These are phyloP conservation scores for Elaeis guineensis DNA, from an alignment of 176 grass and related monocot species.

Conservation along the genomic window DNA sequence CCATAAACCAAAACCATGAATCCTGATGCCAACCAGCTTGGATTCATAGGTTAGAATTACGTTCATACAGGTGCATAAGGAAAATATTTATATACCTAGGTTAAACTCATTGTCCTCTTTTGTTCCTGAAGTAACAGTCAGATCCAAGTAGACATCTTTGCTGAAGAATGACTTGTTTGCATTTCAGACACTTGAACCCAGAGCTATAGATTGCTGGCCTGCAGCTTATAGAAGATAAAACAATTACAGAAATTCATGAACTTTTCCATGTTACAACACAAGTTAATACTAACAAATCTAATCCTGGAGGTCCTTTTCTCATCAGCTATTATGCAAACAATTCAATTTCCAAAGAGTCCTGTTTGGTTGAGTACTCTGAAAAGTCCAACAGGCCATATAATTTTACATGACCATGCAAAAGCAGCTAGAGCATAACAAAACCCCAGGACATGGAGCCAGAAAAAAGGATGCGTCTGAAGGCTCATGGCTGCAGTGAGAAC, in stretches of 20 bases:
- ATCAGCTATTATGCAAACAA: conserved; percentile 66
- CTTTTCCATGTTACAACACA: too few species aligned
- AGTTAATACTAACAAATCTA: conserved; percentile 52
- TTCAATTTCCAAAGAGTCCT: conserved; percentile 20
- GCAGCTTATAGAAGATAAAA: too few species aligned
- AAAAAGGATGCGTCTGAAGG: too few species aligned
- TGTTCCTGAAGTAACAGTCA: conserved; percentile 73
- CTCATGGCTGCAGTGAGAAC: too few species aligned
- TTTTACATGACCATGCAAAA: neutral
- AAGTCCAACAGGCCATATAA: neutral
- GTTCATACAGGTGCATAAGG: too few species aligned
- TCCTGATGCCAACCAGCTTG: too few species aligned
- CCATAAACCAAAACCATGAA: too few species aligned
- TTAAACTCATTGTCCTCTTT: conserved; percentile 64
- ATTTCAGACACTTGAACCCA: conserved; percentile 76
- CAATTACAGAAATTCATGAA: too few species aligned
- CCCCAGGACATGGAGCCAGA: neutral
- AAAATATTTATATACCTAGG: conserved; percentile 25
- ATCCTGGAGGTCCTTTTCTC: conserved; percentile 71
- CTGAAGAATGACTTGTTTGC: conserved; percentile 73
- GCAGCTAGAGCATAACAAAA: neutral
- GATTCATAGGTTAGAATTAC: too few species aligned
- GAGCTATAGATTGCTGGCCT: conserved; percentile 85
- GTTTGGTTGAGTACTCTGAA: conserved; percentile 42
- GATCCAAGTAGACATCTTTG: conserved; percentile 83